Base-by-base conservation (phyloP, 495 filamentous ascomycete genomes). In the Aspergillus hancockii region DNA sequence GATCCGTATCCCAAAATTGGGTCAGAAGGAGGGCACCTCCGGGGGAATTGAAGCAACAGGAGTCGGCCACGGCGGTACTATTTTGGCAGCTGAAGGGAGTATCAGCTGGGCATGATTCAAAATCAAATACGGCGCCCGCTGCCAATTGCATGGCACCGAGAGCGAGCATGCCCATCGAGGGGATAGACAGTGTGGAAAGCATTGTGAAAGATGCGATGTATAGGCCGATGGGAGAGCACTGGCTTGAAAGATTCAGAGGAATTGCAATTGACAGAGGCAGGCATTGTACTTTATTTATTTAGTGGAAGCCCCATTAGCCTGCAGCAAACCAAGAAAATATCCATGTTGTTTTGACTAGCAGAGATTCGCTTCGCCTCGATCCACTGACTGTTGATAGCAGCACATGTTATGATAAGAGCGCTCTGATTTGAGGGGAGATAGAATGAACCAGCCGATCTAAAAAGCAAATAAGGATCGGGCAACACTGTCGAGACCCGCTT, bases 1-100 rank as follows among this genome's bases (percentile, higher is more conserved):
- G 85, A 64, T 85, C 68, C 0, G 82, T 80, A 64, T 93, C 90
- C 90, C 90, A 96, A 77, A 94, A 92, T 63, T 93, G 90, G 16
- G 90, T 90, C 66, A 84, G 82, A 40, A 93, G 75, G 25, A 93
- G 71, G 50, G 88, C 81, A 8, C 91, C 90, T 23, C 90, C 89
- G 0, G 88, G 88, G 51, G 82, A 73, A 57, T 91, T 88, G 71
- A 88, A 90, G 76, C 90, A 94, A 76, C 91, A 93, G 19, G 81
- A 81, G 58, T 85, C 75, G n/a, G 72, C 50, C 56, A 67, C 63
- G 36, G 68, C 66, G 16, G 54, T 61, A 16, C 67, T 71, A 61
- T 68, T 73, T 8, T 73, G 69, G 61, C 77, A 79, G 65, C 76
- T 79, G 41, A 75, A 61, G 13, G 66, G 63, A 32, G 53, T 68